Evolutionary conservation across 1,284 basidiomycete genomes (phyloP).

Genomic region (Ustilago crameri): DNA sequence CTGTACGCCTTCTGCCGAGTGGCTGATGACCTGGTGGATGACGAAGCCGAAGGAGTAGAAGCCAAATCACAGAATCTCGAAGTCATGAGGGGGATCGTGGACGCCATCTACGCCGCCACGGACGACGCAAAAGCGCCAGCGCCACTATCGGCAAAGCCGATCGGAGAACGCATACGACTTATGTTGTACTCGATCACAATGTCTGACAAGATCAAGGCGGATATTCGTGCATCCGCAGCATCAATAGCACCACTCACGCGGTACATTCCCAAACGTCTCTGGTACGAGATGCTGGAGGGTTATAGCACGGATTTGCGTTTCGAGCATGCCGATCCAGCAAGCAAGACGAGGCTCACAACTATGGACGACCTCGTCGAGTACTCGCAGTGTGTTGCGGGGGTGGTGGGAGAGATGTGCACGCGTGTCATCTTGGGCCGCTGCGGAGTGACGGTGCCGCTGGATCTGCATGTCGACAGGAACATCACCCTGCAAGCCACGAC

Average conservation of each 20-base stretch:
- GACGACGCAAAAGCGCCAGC: not conserved
- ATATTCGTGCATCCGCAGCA: constrained; percentile 45
- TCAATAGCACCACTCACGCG: constrained; percentile 49
- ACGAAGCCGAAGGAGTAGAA: constrained; percentile 30
- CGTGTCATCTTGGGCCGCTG: constrained; percentile 54
- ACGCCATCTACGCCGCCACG: constrained; percentile 29
- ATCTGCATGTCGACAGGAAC: constrained; percentile 32
- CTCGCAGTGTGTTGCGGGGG: constrained; percentile 60
- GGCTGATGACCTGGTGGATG: constrained; percentile 59
- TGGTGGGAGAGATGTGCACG: constrained; percentile 62
- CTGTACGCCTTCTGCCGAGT: constrained; percentile 62
- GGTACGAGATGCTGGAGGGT: constrained; percentile 59
- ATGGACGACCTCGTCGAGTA: constrained; percentile 57
- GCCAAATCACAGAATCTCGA: constrained; percentile 27
- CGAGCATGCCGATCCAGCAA: constrained; percentile 21
- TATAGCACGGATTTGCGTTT: constrained; percentile 51
- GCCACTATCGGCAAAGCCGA: not conserved
- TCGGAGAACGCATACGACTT: constrained; percentile 24
- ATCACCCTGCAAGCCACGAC: constrained; percentile 10
- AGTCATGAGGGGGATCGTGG: constrained; percentile 35
- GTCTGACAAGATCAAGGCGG: constrained; percentile 18
- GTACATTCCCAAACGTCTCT: constrained; percentile 51
- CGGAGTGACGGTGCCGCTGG: constrained; percentile 29
- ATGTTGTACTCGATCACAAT: constrained; percentile 15
- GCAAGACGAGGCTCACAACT: constrained; percentile 16